A percentile compares a stretch with the other conserved stretches of the same genome.
Evolutionary conservation across 305 asterid genomes (phyloP).

Genomic region (Fraxinus velutina): DNA sequence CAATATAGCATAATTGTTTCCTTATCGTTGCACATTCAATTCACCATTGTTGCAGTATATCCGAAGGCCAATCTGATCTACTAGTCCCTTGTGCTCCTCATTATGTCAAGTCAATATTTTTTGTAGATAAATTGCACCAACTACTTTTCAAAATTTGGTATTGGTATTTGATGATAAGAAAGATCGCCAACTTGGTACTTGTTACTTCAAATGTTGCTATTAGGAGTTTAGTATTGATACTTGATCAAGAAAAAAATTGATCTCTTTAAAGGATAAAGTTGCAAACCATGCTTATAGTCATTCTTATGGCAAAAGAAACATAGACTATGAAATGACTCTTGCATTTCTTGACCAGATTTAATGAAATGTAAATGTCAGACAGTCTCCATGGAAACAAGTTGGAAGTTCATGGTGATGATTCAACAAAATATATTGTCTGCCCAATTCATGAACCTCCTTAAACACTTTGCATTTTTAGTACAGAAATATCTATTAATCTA

Average conservation of each 20-base stretch:
- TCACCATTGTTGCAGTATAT: background rate
- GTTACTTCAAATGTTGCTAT: background rate
- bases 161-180: background rate
- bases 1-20: background rate
- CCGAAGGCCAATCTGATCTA: background rate
- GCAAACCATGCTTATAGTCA: background rate
- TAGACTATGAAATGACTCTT: background rate
- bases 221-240: background rate
- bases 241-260: background rate
- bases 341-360: background rate
- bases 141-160: background rate
- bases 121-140: background rate
- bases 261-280: background rate
- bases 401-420: background rate
- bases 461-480: background rate
- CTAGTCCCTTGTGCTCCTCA: background rate
- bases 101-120: background rate
- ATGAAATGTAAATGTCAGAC: background rate
- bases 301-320: background rate
- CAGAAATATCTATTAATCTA: background rate
- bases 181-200: background rate
- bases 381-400: background rate
- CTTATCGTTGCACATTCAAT: background rate
- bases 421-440: background rate
- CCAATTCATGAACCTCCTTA: background rate